Evolutionary conservation across 768 basidiomycete species (phyloP), one percentile per base, ranked within the genome.

Genomic region (Mycena leptocephala): DNA sequence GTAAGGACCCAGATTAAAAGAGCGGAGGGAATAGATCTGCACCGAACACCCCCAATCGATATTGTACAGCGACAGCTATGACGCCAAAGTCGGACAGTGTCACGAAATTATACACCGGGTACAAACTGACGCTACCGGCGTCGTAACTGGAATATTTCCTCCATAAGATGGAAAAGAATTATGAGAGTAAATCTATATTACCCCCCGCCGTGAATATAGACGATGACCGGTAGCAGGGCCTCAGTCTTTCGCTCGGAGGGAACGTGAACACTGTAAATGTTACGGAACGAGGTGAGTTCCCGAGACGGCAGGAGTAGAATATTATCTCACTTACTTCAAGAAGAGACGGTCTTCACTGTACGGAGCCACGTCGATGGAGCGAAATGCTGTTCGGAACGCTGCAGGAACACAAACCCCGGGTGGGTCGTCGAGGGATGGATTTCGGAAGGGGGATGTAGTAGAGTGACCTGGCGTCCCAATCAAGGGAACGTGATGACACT

Each of bases 171-270:
- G 13, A 18, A 7, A 7, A 56, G 10, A 55, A 33, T 8, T 35
- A 51, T 39, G 35, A 37, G 16, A 32, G 26, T 24, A n/a, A n/a
- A 58, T 32, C 2, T 22, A 22, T 18, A 6, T n/a, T 66, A 84
- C 84, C 83, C 85, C 76, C 84, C 86, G 37, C 86, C 86, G 41
- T 87, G 85, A 61, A 86, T 84, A 77, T 79, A 86, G 28, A 86
- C 80, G 20, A 86, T 51, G n/a, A 85, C 83, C 8, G 86, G 85
- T 26, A 85, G 67, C 39, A 72, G 75, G 18, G 43, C 55, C 4
- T 64, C 65, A 0, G 75, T 70, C 6, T 65, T 26, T 13, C 53
- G 24, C 11, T 67, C 67, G 30, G 82, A 79, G 2, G 85, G 85
- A 63, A 79, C 63, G 66, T 82, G 83, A 16, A 85, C 83, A 61